Evolutionary conservation across 805 yeast species (phyloP).

Genomic region (Blastobotrys peoriensis): DNA sequence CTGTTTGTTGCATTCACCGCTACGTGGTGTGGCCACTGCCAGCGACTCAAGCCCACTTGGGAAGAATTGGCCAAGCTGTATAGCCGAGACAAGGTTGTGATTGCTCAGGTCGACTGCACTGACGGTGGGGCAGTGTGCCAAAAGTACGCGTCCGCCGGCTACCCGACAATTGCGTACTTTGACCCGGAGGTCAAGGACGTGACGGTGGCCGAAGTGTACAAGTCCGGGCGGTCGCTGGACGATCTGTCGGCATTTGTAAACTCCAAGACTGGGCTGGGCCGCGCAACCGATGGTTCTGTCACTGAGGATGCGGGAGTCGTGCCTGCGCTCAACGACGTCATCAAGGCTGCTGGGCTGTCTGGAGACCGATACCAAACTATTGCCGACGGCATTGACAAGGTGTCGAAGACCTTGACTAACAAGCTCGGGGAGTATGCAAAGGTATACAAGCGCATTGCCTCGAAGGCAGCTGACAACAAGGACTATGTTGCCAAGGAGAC

Average conservation of each 20-base stretch:
- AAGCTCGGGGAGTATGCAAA: constrained; percentile 11
- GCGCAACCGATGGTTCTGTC: constrained; percentile 39
- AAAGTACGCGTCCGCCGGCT: constrained; percentile 39
- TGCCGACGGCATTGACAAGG: constrained; percentile 21
- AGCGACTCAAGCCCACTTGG: constrained; percentile 46
- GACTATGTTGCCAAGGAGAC: constrained; percentile 41
- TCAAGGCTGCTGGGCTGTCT: constrained; percentile 26
- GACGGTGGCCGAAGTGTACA: constrained; percentile 42
- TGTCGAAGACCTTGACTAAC: not conserved
- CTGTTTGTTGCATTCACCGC: constrained; percentile 53
- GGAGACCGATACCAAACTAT: constrained; percentile 7
- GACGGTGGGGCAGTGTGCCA: constrained; percentile 33
- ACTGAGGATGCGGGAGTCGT: constrained; percentile 37
- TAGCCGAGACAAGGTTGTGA: constrained; percentile 33
- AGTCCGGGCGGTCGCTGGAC: constrained; percentile 45
- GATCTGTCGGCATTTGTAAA: constrained; percentile 46
- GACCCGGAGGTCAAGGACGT: constrained; percentile 29
- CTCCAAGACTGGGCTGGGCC: constrained; percentile 33
- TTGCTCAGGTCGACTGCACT: constrained; percentile 45
- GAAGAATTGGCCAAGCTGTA: constrained; percentile 45
- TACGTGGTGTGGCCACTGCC: constrained; percentile 55
- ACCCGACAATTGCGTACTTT: constrained; percentile 54
- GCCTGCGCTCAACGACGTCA: constrained; percentile 28
- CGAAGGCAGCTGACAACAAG: constrained; percentile 21
- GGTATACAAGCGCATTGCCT: constrained; percentile 24